Percentiles rank a stretch among this genome's conserved stretches.
Conservation (phyloP, 495 filamentous ascomycete species). For the Xylaria flabelliformis region DNA sequence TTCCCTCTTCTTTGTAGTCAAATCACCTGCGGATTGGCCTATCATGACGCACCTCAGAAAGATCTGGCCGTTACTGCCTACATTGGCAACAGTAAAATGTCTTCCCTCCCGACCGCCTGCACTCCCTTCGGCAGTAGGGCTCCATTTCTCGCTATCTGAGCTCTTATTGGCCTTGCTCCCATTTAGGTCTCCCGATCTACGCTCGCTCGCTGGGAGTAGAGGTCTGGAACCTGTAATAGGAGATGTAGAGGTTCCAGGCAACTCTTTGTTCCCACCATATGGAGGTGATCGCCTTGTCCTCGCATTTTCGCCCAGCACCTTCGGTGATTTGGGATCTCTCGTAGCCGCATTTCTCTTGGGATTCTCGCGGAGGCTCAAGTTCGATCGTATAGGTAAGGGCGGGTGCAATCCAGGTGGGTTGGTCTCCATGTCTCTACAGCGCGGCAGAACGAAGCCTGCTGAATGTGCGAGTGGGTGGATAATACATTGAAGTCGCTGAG, state of each 20-base stretch:
- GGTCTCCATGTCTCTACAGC: conserved; percentile 43
- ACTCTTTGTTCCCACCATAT: conserved; percentile 18
- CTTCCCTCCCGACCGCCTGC: conserved; percentile 66
- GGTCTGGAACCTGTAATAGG: conserved; percentile 42
- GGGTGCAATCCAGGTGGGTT: conserved; percentile 32
- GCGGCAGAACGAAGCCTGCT: conserved; percentile 41
- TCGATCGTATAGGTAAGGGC: conserved; percentile 36
- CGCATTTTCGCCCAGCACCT: conserved; percentile 26
- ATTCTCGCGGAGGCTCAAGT: conserved; percentile 32
- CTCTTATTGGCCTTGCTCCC: conserved; percentile 45
- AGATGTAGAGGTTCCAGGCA: conserved; percentile 41
- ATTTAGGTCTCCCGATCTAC: conserved; percentile 45
- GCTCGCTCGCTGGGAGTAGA: conserved; percentile 52
- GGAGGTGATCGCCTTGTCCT: conserved; percentile 34
- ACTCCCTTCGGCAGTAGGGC: conserved; percentile 56
- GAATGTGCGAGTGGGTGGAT: conserved; percentile 23
- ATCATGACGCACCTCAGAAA: conserved; percentile 78
- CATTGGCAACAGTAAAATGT: conserved; percentile 92
- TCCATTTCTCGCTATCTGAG: conserved; percentile 48
- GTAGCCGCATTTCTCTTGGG: conserved; percentile 27
- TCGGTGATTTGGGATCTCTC: conserved; percentile 31
- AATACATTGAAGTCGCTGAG: conserved; percentile 41
- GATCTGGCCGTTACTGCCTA: conserved; percentile 91
- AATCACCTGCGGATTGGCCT: background rate
- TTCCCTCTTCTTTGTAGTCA: background rate